Evolutionary conservation across 192 early-diverging fungal genomes (phyloP).

Genomic region (Podila epigama): DNA sequence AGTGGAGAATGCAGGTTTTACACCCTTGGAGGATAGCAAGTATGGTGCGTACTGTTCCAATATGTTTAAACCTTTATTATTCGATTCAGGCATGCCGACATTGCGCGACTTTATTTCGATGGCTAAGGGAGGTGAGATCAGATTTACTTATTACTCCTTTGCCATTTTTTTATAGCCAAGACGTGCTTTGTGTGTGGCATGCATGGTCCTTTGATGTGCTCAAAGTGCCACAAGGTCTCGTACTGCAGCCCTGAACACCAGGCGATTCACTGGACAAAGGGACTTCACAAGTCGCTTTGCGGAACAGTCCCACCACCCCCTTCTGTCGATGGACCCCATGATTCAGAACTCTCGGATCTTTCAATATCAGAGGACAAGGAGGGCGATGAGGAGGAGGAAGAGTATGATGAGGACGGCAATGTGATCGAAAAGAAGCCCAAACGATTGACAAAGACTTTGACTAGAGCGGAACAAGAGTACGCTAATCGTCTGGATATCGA

Average conservation of each 20-base stretch:
- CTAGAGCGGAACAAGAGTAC: conserved; percentile 38
- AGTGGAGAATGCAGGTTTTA: conserved; percentile 49
- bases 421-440: conserved; percentile 2
- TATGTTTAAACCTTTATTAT: neutral
- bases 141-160: too few species aligned
- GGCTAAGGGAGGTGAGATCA: too few species aligned
- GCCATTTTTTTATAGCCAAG: conserved; percentile 23
- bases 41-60: conserved; percentile 10
- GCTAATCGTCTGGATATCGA: conserved; percentile 48
- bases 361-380: conserved; percentile 33
- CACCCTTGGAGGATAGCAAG: conserved; percentile 16
- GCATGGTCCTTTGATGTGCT: conserved; percentile 77
- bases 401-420: conserved; percentile 26
- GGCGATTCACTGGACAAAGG: conserved; percentile 80
- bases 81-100: neutral
- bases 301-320: conserved; percentile 27
- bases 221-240: conserved; percentile 68
- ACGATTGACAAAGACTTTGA: conserved; percentile 34
- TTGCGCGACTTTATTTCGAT: too few species aligned
- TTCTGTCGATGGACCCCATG: neutral
- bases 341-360: conserved; percentile 15
- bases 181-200: conserved; percentile 78
- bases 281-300: conserved; percentile 73
- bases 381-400: conserved; percentile 17
- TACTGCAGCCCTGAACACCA: conserved; percentile 94